Conservation (phyloP, 2,329 filamentous ascomycete genomes). For the Botrytis squamosa region DNA sequence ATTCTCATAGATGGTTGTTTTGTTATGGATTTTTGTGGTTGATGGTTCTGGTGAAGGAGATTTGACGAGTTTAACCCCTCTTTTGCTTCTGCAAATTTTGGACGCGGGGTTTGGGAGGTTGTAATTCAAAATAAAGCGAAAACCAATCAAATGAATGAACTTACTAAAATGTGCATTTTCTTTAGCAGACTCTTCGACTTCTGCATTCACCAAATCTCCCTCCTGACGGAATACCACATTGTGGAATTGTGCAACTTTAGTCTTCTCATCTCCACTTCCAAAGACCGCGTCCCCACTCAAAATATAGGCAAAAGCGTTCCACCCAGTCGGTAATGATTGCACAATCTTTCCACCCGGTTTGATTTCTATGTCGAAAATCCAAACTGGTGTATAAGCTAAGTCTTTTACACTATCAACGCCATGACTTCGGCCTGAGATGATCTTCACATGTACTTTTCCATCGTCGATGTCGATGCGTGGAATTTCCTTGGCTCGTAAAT, state of each 20-base stretch:
- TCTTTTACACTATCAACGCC: slow-evolving; percentile 86
- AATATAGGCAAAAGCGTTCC: slow-evolving; percentile 89
- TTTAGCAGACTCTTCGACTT: slow-evolving; percentile 64
- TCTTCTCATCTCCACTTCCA: slow-evolving; percentile 51
- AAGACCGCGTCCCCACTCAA: slow-evolving; percentile 71
- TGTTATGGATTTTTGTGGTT: neutral
- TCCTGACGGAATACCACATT: slow-evolving; percentile 84
- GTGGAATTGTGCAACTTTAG: slow-evolving; percentile 67
- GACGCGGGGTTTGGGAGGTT: neutral
- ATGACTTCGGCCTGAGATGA: slow-evolving; percentile 83
- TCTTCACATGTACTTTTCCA: slow-evolving; percentile 76
- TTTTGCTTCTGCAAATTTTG: neutral
- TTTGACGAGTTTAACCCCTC: too few relatives aligned
- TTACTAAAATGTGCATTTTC: slow-evolving; percentile 47
- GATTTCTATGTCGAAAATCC: slow-evolving; percentile 83
- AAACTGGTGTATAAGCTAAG: slow-evolving; percentile 94
- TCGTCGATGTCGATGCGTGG: slow-evolving; percentile 70
- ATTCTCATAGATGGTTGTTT: neutral
- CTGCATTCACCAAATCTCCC: slow-evolving; percentile 73
- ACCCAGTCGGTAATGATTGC: slow-evolving; percentile 74
- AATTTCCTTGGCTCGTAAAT: slow-evolving; percentile 76
- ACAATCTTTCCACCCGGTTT: slow-evolving; percentile 73
- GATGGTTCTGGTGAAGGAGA: too few relatives aligned
- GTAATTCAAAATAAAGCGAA: neutral
- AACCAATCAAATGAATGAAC: slow-evolving; percentile 23